Base-by-base conservation (phyloP, 2,329 filamentous ascomycete genomes). In the Fusarium sp. region DNA sequence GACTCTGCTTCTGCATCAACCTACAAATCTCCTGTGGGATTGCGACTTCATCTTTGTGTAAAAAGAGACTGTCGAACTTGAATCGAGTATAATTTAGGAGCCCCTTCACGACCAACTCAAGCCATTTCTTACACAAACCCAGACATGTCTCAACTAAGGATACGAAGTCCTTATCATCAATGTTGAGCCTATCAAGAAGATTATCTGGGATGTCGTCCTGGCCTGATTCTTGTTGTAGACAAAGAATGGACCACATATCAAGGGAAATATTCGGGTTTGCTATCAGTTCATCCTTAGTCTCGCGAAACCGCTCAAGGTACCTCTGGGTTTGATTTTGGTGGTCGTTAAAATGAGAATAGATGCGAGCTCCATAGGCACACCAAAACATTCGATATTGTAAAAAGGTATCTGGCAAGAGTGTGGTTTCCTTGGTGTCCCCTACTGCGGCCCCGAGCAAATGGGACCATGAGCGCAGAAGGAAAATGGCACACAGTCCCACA, bases 1-100 rank as follows among this genome's bases (percentile, higher is more conserved):
- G 0, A n/a, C 21, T n/a, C 3, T 42, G 1, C 6, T 25, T 25
- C 11, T 6, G 21, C 5, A 42, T 11, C 0, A 25, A 8, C 10
- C 10, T 23, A 11, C 15, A 6, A 1, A 42, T 25, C 5, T 25
- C 15, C 3, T n/a, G 21, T n/a, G 21, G 13, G 3, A 11, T 25
- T 42, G 9, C 4, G 6, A 10, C 1, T 11, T n/a, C 15, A n/a
- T 8, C 5, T n/a, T 4, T 4, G 4, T 25, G 11, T n/a, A 25
- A 15, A 25, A 25, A 25, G 13, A 42, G 3, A 8, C 21, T 42
- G 40, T 41, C 39, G 17, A 41, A n/a, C 9, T n/a, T 14, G 5
- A 40, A 1, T 5, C 17, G 5, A 13, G 9, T 14, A n/a, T 17
- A 7, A 2, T n/a, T 41, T 11, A 21, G 10, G 3, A 4, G 4